Evolutionary conservation across 768 basidiomycete species (phyloP), one percentile per base, ranked within the genome.

Genomic region (Tricholoma furcatifolium): DNA sequence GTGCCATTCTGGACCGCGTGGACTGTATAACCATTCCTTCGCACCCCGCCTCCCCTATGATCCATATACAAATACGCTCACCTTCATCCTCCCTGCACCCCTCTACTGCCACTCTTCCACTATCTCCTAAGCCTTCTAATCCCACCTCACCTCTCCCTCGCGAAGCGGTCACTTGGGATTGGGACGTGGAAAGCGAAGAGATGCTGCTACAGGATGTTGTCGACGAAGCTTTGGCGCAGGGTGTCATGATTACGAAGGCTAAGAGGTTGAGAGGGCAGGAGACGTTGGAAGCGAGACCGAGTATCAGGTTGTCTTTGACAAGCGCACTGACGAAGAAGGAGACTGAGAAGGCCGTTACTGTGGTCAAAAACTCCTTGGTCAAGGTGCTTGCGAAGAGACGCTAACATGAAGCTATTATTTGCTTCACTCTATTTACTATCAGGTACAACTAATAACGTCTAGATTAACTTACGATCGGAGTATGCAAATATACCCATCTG

Each of bases 201-300:
- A 72, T 75, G 36, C 51, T 93, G 21, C 65, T 99, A 59, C 95
- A 98, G 70, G 93, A 96, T 47, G 83, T 98, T 11, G 93, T 98
- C 12, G 96, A 98, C 54, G 91, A 97, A 63, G 79, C 81, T 0
- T 72, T 93, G 38, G 73, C 74, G 6, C 89, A 91, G 58, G 93
- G 92, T 9, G 87, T 99, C 41, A 74, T 98, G 60, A 72, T 97
- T 54, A 95, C 93, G 2, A 80, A 91, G 20, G 87, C 93, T 38
- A 90, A 90, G 74, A 71, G 92, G 51, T 67, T 97, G 59, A 80
- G 81, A 45, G 84, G 87, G 5, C 94, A 97, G 70, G 96, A 99
- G 76, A 72, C 82, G 57, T 74, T 81, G 14, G 93, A 97, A 66
- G 78, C 83, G 14, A 77, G 85, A 42, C 93, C 97, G 34, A 91